Percentiles rank a stretch among this genome's conserved stretches.
Evolutionary conservation across 2,329 filamentous ascomycete genomes (phyloP).

Genomic region (Colletotrichum godetiae): DNA sequence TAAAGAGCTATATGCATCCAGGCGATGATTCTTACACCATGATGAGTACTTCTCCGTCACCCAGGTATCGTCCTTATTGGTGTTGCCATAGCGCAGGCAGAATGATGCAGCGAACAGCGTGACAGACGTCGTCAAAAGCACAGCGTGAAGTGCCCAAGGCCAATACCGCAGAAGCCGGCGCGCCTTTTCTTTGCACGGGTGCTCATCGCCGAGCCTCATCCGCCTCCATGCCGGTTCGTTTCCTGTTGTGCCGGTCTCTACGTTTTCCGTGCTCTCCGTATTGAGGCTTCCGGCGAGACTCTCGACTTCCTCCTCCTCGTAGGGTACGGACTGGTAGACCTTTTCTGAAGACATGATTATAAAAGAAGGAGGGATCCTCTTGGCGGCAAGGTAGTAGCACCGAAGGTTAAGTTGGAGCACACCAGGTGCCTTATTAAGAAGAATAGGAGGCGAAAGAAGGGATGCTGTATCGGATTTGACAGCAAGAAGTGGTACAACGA

Average conservation of each 20-base stretch:
- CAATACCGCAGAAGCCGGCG: conserved; percentile 45
- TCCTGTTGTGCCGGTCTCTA: neutral
- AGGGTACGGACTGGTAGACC: conserved; percentile 30
- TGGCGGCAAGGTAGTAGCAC: neutral
- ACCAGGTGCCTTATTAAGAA: conserved; percentile 30
- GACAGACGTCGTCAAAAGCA: conserved; percentile 52
- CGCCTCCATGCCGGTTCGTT: conserved; percentile 28
- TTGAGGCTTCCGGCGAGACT: conserved; percentile 34
- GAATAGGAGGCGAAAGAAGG: neutral
- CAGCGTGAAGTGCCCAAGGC: conserved; percentile 53
- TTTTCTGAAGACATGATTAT: conserved; percentile 35
- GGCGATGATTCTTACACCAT: conserved; percentile 50
- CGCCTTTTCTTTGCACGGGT: conserved; percentile 37
- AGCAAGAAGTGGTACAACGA: neutral
- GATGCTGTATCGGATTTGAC: neutral
- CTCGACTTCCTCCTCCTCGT: conserved; percentile 38
- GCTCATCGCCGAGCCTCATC: conserved; percentile 39
- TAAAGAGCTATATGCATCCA: neutral
- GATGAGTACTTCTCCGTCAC: conserved; percentile 56
- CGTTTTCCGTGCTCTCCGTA: conserved; percentile 23
- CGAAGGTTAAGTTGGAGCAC: conserved; percentile 5
- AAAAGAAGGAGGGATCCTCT: neutral
- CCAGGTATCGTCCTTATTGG: conserved; percentile 44
- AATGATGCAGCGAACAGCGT: conserved; percentile 54
- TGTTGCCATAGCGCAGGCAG: conserved; percentile 48